Conservation (phyloP, 176 grass and related monocot genomes). For the Oryza glaberrima region DNA sequence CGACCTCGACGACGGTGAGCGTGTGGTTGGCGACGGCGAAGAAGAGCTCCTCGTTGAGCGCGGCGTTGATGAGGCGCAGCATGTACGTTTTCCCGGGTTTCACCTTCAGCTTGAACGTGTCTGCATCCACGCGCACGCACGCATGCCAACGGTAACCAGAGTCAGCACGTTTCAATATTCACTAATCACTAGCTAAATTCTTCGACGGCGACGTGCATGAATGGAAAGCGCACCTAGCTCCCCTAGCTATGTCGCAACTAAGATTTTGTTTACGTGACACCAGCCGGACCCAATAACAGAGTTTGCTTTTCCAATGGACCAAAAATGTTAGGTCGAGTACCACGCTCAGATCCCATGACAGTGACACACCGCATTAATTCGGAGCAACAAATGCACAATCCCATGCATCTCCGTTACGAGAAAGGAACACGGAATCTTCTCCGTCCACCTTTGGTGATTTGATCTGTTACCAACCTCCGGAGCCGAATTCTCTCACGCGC, state of each 20-base stretch:
- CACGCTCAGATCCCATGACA: conserved; percentile 1
- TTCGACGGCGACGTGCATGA: neutral
- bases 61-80: conserved; percentile 71
- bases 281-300: neutral
- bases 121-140: conserved; percentile 23
- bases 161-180: neutral
- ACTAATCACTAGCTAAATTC: neutral
- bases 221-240: conserved; percentile 24
- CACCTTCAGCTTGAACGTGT: conserved; percentile 70
- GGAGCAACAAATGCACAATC: conserved; percentile 22
- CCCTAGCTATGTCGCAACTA: conserved; percentile 19
- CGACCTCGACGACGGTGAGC: conserved; percentile 73
- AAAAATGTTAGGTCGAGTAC: conserved; percentile 49
- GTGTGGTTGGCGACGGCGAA: conserved; percentile 69
- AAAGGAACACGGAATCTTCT: conserved; percentile 40
- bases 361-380: conserved; percentile 20
- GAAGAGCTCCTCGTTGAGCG: conserved; percentile 80
- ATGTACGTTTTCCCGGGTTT: conserved; percentile 62
- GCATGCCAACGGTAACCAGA: neutral
- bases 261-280: conserved; percentile 14
- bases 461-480: conserved; percentile 1
- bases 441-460: conserved; percentile 28
- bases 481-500: neutral
- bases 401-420: conserved; percentile 30
- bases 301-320: conserved; percentile 19